Percentiles rank a stretch among this genome's conserved stretches.
Conservation (phyloP, 2,329 filamentous ascomycete genomes). For the Fusarium longipes region DNA sequence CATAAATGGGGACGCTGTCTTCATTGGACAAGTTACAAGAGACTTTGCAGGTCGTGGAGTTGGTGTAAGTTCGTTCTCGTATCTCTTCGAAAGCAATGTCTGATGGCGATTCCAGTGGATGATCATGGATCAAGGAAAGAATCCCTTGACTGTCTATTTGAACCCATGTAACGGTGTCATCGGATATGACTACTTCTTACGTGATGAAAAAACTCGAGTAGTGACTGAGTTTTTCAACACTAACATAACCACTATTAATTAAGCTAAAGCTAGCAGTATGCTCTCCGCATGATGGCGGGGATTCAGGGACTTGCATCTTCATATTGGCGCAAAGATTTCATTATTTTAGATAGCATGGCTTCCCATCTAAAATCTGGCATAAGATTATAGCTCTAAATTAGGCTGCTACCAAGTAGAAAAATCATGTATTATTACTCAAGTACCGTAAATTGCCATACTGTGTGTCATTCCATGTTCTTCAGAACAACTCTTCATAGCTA, state of each 20-base stretch:
- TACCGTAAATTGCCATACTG: no score
- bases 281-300: not conserved
- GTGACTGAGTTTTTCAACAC: not conserved
- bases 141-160: not conserved
- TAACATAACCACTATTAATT: not conserved
- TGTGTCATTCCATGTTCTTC: no score
- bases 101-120: not conserved
- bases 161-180: not conserved
- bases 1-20: not conserved
- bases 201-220: not conserved
- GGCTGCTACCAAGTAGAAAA: no score
- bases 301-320: no score
- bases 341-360: no score
- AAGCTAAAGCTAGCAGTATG: not conserved
- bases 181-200: not conserved
- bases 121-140: not conserved
- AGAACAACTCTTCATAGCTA: no score
- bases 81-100: not conserved
- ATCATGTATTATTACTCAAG: no score
- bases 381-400: no score
- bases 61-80: not conserved
- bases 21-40: not conserved
- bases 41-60: not conserved
- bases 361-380: no score
- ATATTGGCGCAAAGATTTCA: no score